Base-by-base conservation (phyloP, 192 early-diverging fungal species). In the Coemansia sp. region DNA sequence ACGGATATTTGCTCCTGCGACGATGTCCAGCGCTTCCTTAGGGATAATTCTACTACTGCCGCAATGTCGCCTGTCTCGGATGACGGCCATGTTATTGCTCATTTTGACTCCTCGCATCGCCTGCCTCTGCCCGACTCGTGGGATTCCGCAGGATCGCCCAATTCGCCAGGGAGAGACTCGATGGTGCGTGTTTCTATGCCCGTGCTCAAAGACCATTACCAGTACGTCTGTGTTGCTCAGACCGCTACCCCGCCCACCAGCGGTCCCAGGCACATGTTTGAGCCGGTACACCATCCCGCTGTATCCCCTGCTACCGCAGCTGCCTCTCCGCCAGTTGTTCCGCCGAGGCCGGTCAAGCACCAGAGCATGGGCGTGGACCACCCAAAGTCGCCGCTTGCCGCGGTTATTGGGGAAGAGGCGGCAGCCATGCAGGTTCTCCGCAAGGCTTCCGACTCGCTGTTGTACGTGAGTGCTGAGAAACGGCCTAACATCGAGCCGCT, bases 171-270 rank as follows among this genome's bases (percentile, higher is more conserved):
- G 56, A 63, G 70, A 10, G 63, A 65, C 40, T 64, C 70, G 39
- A 31, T 81, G 66, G 73, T 59, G 59, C 78, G 78, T n/a, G 59
- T 75, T 10, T 81, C 78, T 2, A 81, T 81, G 78, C 78, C 78
- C 5, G 68, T 59, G 56, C 78, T 81, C 31, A 81, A 81, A 56
- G 73, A 75, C 40, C 51, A 39, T 26, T 55, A 55, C 28, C 51
- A 55, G 10, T 45, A 33, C 18, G 48, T 50, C 20, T 56, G 56
- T 24, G 46, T 62, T 21, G 38, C 43, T n/a, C 69, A 71, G 61
- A 63, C 61, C 10, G 64, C 60, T 20, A 67, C 68, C 16, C 71
- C 71, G 51, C 58, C 72, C 6, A 67, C 64, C n/a, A 71, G 60
- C 60, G 69, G 68, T 3, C 68, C 71, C 11, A 58, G 53, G 21